phyloP scores from a whole-genome alignment of 345 rosid genomes.

The Hibiscus mutabilis region DNA sequence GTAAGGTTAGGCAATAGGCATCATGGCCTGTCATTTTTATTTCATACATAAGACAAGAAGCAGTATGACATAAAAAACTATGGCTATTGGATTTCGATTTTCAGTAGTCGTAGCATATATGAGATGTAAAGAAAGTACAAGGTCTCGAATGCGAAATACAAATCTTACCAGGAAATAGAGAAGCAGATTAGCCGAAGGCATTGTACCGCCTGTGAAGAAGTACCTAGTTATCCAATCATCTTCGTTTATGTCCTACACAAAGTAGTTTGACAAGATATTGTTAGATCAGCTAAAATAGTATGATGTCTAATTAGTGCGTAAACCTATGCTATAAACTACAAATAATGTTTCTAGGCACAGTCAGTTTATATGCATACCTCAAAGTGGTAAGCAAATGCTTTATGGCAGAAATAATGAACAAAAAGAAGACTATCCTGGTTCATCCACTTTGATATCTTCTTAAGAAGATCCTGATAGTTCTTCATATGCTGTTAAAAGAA shows the following conservation, averaged over 20 bases:
- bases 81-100: not conserved
- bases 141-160: no score
- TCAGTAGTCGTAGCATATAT: not conserved
- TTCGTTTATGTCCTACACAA: constrained; percentile 56
- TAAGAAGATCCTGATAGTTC: constrained; percentile 64
- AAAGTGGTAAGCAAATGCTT: constrained; percentile 75
- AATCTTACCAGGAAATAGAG: constrained; percentile 77
- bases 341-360: not conserved
- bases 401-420: constrained; percentile 86
- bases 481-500: constrained; percentile 65
- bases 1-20: no score
- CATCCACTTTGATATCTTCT: constrained; percentile 85
- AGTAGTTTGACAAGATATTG: not conserved
- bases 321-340: not conserved
- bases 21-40: no score
- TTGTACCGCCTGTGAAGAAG: constrained; percentile 85
- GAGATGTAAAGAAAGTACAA: not conserved
- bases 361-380: constrained; percentile 37
- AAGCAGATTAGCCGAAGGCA: constrained; percentile 82
- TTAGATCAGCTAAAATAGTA: no score
- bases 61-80: not conserved
- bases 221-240: constrained; percentile 89
- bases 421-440: constrained; percentile 64
- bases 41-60: no score
- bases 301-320: no score